Base-by-base conservation (phyloP, 805 yeast genomes). In the Schizosaccharomyces octosporus region DNA sequence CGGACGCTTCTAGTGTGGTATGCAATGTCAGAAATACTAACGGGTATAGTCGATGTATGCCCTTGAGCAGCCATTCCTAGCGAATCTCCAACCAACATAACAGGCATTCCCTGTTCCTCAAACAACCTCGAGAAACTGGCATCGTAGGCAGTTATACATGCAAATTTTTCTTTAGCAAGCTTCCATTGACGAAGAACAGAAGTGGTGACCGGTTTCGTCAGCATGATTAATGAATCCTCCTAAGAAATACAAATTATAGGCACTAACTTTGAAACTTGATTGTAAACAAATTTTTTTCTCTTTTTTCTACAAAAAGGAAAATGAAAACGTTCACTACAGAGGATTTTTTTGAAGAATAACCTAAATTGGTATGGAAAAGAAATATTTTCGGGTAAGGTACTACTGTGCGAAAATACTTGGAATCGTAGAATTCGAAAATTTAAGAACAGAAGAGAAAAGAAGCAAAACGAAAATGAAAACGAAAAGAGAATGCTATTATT, bases 51-150 rank as follows among this genome's bases (percentile, higher is more conserved):
- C 48, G 70, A 66, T 1, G 75, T 76, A 68, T 84, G 83, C 0
- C 98, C 98, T 64, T 87, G 75, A 0, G 95, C 78, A 0, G 86
- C 89, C 96, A 88, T 90, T 0, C 96, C 87, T 31, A 93, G 72
- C 0, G 97, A 89, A 70, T 90, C 98, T 2, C 98, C 98, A 3
- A 90, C 82, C 1, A 90, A 75, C 5, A 83, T 75, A 63, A 83
- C 76, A 66, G 90, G 97, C 1, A 81, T 76, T 0, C 78, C 77
- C 36, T 21, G 36, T 51, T 51, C 36, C 9, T 17, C 36, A 29
- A 29, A 21, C 11, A 51, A 39, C 36, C 31, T 21, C 19, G 57
- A 21, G 27, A 29, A 24, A 15, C 36, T 21, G 0, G 89, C 79
- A 69, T 90, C 97, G 69, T 90, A 87, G 0, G 95, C 95, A 0